A percentile compares a stretch with the other conserved stretches of the same genome.
Evolutionary conservation across 1,284 basidiomycete species (phyloP).

Genomic region (Puccinia horiana): DNA sequence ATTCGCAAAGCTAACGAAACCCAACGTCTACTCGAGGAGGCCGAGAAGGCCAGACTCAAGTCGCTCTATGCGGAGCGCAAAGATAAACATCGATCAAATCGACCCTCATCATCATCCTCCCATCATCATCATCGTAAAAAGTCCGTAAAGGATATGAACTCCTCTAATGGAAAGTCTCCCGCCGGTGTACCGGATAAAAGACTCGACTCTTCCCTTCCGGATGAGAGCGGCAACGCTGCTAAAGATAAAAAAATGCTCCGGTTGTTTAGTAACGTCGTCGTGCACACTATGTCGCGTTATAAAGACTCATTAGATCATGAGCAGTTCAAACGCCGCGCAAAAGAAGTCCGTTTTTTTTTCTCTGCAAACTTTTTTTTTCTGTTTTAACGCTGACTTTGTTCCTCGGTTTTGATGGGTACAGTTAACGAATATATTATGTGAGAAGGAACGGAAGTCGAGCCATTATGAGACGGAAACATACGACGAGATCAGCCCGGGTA

Average conservation of each 20-base stretch:
- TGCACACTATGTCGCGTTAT: constrained; percentile 87
- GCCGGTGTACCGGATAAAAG: constrained; percentile 13
- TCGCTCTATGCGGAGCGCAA: constrained; percentile 46
- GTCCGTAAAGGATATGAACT: constrained; percentile 59
- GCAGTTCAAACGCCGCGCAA: constrained; percentile 89
- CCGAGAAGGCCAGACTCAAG: constrained; percentile 53
- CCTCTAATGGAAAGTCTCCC: constrained; percentile 45
- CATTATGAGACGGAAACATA: constrained; percentile 71
- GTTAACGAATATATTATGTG: constrained; percentile 76
- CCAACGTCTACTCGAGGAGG: constrained; percentile 54
- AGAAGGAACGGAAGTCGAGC: constrained; percentile 90
- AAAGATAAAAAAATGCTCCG: constrained; percentile 82
- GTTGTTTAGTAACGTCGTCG: constrained; percentile 83
- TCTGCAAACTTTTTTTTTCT: neutral
- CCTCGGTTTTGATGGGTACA: constrained; percentile 55
- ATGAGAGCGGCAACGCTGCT: constrained; percentile 57
- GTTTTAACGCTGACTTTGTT: neutral
- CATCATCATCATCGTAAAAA: constrained; percentile 54
- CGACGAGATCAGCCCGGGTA: constrained; percentile 78
- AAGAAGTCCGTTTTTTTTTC: constrained; percentile 69
- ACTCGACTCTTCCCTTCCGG: constrained; percentile 53
- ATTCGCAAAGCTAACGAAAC: constrained; percentile 56
- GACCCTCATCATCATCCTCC: constrained; percentile 52
- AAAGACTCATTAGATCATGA: constrained; percentile 77
- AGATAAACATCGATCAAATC: constrained; percentile 41